Percentiles rank a stretch among this genome's conserved stretches.
Conservation (phyloP, 257 asterid genomes). For the Solanum virginianum region DNA sequence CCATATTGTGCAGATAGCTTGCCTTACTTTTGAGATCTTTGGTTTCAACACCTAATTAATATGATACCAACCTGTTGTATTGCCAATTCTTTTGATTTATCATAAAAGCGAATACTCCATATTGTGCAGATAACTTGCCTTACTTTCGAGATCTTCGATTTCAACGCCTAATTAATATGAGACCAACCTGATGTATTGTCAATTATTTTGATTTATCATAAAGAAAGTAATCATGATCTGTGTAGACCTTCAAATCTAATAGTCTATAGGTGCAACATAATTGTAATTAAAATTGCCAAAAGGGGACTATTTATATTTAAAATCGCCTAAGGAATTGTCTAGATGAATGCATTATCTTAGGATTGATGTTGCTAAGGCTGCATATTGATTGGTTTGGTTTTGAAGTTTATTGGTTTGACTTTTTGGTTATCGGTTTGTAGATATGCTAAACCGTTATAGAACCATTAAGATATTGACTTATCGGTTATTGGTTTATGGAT, state of each 20-base stretch:
- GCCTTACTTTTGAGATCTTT: background rate
- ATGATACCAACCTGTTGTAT: background rate
- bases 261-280: background rate
- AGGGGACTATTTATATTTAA: background rate
- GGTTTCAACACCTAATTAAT: background rate
- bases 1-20: background rate
- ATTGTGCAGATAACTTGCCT: background rate
- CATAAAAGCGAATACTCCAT: background rate
- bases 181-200: background rate
- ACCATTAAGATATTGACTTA: too few species aligned
- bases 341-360: background rate
- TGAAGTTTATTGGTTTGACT: too few species aligned
- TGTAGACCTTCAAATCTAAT: background rate
- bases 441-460: too few species aligned
- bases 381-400: too few species aligned
- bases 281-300: background rate
- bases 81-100: background rate
- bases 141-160: background rate
- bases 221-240: background rate
- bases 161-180: background rate
- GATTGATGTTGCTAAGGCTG: background rate
- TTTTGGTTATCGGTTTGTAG: too few species aligned
- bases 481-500: too few species aligned
- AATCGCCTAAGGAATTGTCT: background rate
- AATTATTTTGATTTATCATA: background rate